phyloP scores from a whole-genome alignment of 805 yeast species.

The Kuraishia molischiana region DNA sequence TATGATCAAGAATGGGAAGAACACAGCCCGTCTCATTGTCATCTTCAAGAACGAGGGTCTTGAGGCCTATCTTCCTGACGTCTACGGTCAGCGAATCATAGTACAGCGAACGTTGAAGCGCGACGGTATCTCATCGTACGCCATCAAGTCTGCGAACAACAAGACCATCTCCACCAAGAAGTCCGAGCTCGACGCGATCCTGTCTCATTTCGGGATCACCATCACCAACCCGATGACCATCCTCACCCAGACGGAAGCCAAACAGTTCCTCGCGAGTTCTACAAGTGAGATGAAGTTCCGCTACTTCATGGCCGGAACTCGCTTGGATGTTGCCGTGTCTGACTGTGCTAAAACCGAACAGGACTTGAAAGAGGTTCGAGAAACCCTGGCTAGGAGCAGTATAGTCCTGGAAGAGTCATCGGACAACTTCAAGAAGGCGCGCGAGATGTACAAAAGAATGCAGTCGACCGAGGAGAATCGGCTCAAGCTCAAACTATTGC shows the following conservation, averaged over 20 bases:
- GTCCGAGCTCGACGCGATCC: slow-evolving; percentile 54
- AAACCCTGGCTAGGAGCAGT: slow-evolving; percentile 26
- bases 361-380: slow-evolving; percentile 25
- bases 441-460: slow-evolving; percentile 26
- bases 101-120: slow-evolving; percentile 58
- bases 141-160: slow-evolving; percentile 42
- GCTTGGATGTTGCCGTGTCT: slow-evolving; percentile 53
- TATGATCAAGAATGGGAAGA: slow-evolving; percentile 68
- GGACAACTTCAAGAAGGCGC: slow-evolving; percentile 30
- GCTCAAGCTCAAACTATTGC: slow-evolving; percentile 6
- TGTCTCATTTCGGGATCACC: slow-evolving; percentile 64
- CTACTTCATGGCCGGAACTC: slow-evolving; percentile 74
- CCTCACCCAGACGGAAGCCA: slow-evolving; percentile 88
- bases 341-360: slow-evolving; percentile 34
- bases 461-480: slow-evolving; percentile 15
- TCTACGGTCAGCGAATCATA: slow-evolving; percentile 58
- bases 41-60: slow-evolving; percentile 53
- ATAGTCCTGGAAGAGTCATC: slow-evolving; percentile 28
- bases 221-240: slow-evolving; percentile 90
- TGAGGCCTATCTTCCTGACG: slow-evolving; percentile 55
- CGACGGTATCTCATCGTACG: slow-evolving; percentile 43
- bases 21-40: slow-evolving; percentile 58
- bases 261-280: slow-evolving; percentile 76
- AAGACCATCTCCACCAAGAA: slow-evolving; percentile 50
- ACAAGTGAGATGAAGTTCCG: slow-evolving; percentile 63